phyloP scores from a whole-genome alignment of 1,284 basidiomycete genomes.

The Albatrellus sp. region DNA sequence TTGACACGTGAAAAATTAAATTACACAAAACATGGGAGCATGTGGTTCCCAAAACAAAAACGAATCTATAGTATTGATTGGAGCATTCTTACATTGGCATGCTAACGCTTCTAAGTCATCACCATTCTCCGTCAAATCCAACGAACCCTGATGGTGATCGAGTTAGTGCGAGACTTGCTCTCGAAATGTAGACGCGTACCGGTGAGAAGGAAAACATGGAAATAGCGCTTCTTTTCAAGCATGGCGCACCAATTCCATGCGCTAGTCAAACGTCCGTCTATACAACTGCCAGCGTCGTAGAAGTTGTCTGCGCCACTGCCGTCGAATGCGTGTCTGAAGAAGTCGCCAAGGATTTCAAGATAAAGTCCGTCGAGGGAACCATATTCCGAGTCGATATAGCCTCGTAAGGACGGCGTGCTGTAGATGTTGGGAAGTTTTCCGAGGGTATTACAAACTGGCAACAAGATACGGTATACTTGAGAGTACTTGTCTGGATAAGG shows the following conservation, averaged over 20 bases:
- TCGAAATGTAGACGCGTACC: constrained; percentile 26
- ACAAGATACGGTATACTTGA: constrained; percentile 74
- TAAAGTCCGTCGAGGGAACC: constrained; percentile 56
- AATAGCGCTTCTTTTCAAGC: constrained; percentile 74
- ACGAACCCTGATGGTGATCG: constrained; percentile 43
- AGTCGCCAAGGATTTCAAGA: constrained; percentile 63
- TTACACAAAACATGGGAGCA: too few relatives aligned
- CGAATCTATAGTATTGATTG: too few relatives aligned
- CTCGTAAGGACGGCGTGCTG: constrained; percentile 50
- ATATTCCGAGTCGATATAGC: constrained; percentile 72
- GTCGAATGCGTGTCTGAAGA: constrained; percentile 76
- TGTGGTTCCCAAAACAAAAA: too few relatives aligned
- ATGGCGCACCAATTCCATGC: constrained; percentile 80
- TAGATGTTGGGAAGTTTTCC: constrained; percentile 53
- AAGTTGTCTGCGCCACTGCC: constrained; percentile 74
- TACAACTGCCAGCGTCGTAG: constrained; percentile 61
- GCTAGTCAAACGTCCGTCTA: constrained; percentile 59
- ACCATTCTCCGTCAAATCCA: constrained; percentile 80
- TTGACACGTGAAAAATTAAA: too few relatives aligned
- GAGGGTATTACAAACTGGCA: constrained; percentile 71
- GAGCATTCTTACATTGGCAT: background rate
- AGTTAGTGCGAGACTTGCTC: background rate
- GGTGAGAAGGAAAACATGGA: constrained; percentile 63
- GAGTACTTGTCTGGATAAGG: constrained; percentile 60
- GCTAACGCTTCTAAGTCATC: background rate